Conservation (phyloP, 768 basidiomycete genomes). For the Tricholoma furcatifolium region DNA sequence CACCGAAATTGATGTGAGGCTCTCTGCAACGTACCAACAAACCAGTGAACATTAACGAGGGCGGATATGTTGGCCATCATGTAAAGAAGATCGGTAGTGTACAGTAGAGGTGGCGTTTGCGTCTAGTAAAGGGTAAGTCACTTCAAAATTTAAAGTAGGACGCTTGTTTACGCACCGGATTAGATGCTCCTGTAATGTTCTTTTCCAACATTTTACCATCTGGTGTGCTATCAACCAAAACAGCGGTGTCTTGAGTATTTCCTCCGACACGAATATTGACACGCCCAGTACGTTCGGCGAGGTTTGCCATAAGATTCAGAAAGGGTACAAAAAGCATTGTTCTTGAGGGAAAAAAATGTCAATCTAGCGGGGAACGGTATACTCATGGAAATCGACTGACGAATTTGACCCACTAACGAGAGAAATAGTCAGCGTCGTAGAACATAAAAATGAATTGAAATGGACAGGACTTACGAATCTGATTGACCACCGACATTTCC, state of each 20-base stretch:
- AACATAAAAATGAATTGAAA: not conserved
- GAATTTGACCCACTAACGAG: constrained; percentile 46
- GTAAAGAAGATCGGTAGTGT: constrained; percentile 66
- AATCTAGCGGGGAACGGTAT: not conserved
- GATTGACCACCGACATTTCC: constrained; percentile 61
- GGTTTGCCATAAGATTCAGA: constrained; percentile 76
- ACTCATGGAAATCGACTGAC: constrained; percentile 21
- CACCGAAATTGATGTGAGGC: no score
- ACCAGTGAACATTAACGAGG: constrained; percentile 67
- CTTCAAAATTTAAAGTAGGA: not conserved
- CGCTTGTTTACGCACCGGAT: constrained; percentile 12
- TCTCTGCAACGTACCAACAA: constrained; percentile 43
- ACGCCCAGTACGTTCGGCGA: constrained; percentile 60
- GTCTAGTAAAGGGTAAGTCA: constrained; percentile 36
- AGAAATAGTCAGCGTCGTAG: not conserved
- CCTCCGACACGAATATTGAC: no score
- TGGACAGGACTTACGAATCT: constrained; percentile 44
- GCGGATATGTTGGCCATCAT: constrained; percentile 63
- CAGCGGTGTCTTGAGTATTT: constrained; percentile 74
- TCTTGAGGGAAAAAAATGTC: constrained; percentile 19
- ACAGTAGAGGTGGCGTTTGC: constrained; percentile 65
- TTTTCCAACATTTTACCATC: constrained; percentile 33
- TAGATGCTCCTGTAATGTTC: constrained; percentile 12
- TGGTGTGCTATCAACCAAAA: constrained; percentile 46
- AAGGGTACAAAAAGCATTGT: constrained; percentile 57